Evolutionary conservation across 2,329 filamentous ascomycete genomes (phyloP).

Genomic region (Fusarium foetens): DNA sequence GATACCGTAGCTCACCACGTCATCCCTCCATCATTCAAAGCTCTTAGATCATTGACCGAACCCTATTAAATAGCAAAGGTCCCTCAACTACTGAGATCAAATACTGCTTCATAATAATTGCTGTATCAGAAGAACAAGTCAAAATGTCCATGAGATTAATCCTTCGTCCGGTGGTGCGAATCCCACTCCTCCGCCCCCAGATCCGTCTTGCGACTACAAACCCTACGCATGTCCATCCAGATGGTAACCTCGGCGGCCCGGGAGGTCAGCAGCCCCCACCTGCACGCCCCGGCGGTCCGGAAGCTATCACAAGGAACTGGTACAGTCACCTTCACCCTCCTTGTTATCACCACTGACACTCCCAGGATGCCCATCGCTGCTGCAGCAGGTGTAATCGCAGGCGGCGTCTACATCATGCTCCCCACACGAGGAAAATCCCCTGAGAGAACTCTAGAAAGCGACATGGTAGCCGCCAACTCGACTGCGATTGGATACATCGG

Average conservation of each 20-base stretch:
- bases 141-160: slow-evolving; percentile 27
- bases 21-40: slow-evolving; percentile 36
- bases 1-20: slow-evolving; percentile 24
- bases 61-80: slow-evolving; percentile 3
- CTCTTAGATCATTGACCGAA: slow-evolving; percentile 19
- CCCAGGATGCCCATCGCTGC: slow-evolving; percentile 46
- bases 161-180: slow-evolving; percentile 33
- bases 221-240: not conserved
- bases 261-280: slow-evolving; percentile 48
- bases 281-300: slow-evolving; percentile 43
- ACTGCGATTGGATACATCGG: slow-evolving; percentile 23
- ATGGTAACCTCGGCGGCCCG: slow-evolving; percentile 46
- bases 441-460: slow-evolving; percentile 19
- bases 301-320: slow-evolving; percentile 49
- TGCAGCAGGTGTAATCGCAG: slow-evolving; percentile 41
- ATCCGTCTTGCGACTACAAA: slow-evolving; percentile 8
- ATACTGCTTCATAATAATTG: not conserved
- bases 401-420: slow-evolving; percentile 45
- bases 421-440: slow-evolving; percentile 23
- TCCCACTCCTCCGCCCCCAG: slow-evolving; percentile 40
- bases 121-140: not conserved
- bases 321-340: slow-evolving; percentile 4
- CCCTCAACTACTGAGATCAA: not conserved
- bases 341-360: not conserved
- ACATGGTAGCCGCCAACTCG: slow-evolving; percentile 21